phyloP scores from a whole-genome alignment of 192 early-diverging fungal genomes.

The Dimargaris xerosporica region DNA sequence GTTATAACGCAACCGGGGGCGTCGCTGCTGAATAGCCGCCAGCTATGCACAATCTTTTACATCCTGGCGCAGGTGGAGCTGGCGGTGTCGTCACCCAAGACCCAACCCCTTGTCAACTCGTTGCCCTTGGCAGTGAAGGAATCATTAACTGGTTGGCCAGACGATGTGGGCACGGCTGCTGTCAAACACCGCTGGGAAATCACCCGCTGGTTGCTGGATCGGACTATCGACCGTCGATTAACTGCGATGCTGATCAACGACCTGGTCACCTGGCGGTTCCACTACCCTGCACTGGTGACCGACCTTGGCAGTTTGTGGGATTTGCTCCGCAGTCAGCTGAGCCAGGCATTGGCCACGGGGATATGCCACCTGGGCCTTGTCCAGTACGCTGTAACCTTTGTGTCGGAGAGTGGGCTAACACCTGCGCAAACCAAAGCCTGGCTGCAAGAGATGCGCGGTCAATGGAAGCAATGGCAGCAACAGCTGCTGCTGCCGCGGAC shows the following conservation, averaged over 20 bases:
- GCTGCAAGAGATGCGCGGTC: not conserved
- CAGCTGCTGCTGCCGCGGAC: not conserved
- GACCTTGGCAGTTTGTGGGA: not conserved
- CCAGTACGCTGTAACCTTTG: not conserved
- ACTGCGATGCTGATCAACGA: not conserved
- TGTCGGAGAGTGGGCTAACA: no score
- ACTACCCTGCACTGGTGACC: not conserved
- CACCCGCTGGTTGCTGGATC: conserved; percentile 7
- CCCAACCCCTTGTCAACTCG: not conserved
- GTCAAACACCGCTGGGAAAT: not conserved
- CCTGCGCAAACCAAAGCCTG: no score
- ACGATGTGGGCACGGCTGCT: not conserved
- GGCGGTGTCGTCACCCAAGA: not conserved
- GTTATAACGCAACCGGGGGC: conserved; percentile 62
- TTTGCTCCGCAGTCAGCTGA: not conserved
- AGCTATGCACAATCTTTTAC: conserved; percentile 26
- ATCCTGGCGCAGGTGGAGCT: conserved; percentile 1
- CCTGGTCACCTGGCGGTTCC: not conserved
- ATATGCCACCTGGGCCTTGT: not conserved
- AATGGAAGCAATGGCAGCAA: conserved; percentile 7
- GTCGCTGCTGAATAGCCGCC: conserved; percentile 54
- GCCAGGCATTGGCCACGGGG: not conserved
- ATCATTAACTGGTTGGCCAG: no score
- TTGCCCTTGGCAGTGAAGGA: no score
- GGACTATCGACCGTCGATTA: not conserved